Evolutionary conservation across 129 eudicot genomes (phyloP).

Genomic region (carrot (Daucus carota)): DH1_v3.0 NC_030385.2:39065001-39065500

Average conservation of each 20-base stretch:
- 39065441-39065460: slow-evolving; percentile 30
- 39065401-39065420: slow-evolving; percentile 27
- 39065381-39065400: slow-evolving; percentile 39
- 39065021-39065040: slow-evolving; percentile 48
- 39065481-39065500: slow-evolving; percentile 40
- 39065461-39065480: slow-evolving; percentile 79
- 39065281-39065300: slow-evolving; percentile 54
- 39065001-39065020: slow-evolving; percentile 59
- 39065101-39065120: slow-evolving; percentile 77
- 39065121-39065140: slow-evolving; percentile 83
- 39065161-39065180: slow-evolving; percentile 81
- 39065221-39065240: slow-evolving; percentile 96
- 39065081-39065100: slow-evolving; percentile 60
- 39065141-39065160: slow-evolving; percentile 59
- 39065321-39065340: slow-evolving; percentile 52
- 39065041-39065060: slow-evolving; percentile 46
- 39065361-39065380: slow-evolving; percentile 49
- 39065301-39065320: slow-evolving; percentile 60
- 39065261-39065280: slow-evolving; percentile 56
- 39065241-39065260: slow-evolving; percentile 93
- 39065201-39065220: slow-evolving; percentile 55
- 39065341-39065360: slow-evolving; percentile 45
- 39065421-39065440: slow-evolving; percentile 21
- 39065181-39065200: slow-evolving; percentile 67
- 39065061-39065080: slow-evolving; percentile 44